These are phyloP conservation scores for Ogataea pini DNA, from an alignment of 805 yeast species.

Conservation along the genomic window DNA sequence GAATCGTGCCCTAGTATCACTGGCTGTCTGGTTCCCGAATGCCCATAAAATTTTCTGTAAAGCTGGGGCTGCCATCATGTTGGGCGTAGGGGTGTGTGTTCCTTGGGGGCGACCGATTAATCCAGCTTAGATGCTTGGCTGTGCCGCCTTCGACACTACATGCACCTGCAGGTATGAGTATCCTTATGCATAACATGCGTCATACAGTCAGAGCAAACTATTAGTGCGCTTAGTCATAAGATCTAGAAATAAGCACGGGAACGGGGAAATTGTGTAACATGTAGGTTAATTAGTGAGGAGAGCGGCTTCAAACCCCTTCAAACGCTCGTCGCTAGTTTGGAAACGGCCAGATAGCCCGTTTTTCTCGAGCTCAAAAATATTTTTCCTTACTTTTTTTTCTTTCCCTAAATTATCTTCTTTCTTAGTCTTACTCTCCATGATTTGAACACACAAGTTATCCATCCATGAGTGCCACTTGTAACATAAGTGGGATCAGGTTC, in stretches of 20 bases:
- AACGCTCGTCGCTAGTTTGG: slow-evolving; percentile 1
- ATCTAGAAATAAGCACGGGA: slow-evolving; percentile 3
- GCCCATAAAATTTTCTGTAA: neutral
- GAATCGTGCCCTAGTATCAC: too few species aligned
- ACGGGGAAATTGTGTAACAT: slow-evolving; percentile 5
- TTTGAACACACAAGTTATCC: neutral
- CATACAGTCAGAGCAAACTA: neutral
- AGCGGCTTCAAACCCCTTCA: neutral
- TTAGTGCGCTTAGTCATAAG: slow-evolving; percentile 2
- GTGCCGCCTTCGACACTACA: neutral
- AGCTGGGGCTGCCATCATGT: neutral
- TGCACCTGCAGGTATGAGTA: slow-evolving; percentile 1
- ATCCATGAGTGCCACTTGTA: slow-evolving; percentile 10
- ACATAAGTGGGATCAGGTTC: slow-evolving; percentile 4
- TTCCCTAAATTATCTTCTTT: neutral
- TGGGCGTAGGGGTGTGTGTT: neutral
- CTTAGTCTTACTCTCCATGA: neutral
- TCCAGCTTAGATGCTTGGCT: neutral
- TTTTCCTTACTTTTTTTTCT: slow-evolving; percentile 2
- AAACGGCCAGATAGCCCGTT: slow-evolving; percentile 8
- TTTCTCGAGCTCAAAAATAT: neutral
- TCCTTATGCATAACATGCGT: neutral
- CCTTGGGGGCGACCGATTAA: neutral
- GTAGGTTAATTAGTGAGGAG: neutral
- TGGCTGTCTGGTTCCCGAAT: neutral